Evolutionary conservation across 768 basidiomycete species (phyloP).

Genomic region (Leucocoprinus leucothites): DNA sequence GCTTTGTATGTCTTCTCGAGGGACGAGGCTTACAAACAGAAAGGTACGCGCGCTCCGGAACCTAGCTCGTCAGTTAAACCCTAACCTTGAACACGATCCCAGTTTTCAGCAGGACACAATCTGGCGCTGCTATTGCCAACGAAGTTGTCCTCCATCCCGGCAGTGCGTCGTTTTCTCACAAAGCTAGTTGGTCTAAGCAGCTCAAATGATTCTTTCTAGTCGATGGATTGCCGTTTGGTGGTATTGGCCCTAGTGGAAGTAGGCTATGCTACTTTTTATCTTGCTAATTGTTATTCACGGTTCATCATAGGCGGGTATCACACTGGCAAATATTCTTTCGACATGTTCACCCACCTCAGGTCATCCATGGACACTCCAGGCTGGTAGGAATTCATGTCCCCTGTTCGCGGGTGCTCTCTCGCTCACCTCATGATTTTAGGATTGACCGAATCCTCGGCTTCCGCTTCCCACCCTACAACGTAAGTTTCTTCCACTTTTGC

Average conservation of each 20-base stretch:
- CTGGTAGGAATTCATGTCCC: constrained; percentile 36
- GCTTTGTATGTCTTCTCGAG: constrained; percentile 76
- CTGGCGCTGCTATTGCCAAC: constrained; percentile 69
- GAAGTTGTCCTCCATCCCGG: constrained; percentile 63
- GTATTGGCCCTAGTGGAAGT: constrained; percentile 73
- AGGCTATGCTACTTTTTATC: constrained; percentile 20
- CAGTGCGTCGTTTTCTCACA: constrained; percentile 32
- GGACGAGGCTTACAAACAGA: constrained; percentile 53
- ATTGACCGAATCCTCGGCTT: constrained; percentile 44
- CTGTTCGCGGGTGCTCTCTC: not conserved
- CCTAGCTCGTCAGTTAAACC: not conserved
- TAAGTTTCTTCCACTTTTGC: constrained; percentile 18
- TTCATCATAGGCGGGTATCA: constrained; percentile 54
- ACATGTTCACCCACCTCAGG: constrained; percentile 75
- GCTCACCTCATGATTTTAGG: constrained; percentile 27
- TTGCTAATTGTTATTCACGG: not conserved
- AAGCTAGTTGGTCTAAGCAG: not conserved
- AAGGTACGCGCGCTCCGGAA: constrained; percentile 37
- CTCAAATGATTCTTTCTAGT: constrained; percentile 25
- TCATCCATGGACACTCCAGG: constrained; percentile 56
- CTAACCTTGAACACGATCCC: not conserved
- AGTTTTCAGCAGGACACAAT: constrained; percentile 72
- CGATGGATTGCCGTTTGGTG: constrained; percentile 72
- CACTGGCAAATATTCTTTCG: constrained; percentile 73
- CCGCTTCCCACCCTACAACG: constrained; percentile 64